These are phyloP conservation scores for Dactylellina leptospora DNA, from an alignment of 2,329 filamentous ascomycete genomes.

Conservation along the genomic window DNA sequence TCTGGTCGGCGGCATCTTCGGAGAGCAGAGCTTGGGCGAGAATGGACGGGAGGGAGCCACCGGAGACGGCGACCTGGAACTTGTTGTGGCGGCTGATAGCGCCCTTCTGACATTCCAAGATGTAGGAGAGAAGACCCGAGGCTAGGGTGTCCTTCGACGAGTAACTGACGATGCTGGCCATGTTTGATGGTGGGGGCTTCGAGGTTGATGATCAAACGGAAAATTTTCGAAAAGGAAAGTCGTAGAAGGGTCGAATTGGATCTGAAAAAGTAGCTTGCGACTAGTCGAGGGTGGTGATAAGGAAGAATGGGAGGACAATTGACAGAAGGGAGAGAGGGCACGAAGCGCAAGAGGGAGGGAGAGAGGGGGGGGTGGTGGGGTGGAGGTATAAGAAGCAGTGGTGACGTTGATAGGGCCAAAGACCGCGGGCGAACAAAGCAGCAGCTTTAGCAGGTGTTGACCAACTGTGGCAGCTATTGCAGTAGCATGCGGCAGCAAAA, in stretches of 20 bases:
- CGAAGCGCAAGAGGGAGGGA: too few relatives aligned
- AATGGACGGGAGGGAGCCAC: slow-evolving; percentile 88
- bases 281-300: background rate
- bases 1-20: slow-evolving; percentile 59
- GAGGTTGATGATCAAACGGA: background rate
- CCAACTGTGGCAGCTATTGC: too few relatives aligned
- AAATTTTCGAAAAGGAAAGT: slow-evolving; percentile 8
- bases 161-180: slow-evolving; percentile 76
- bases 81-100: slow-evolving; percentile 80
- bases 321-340: background rate
- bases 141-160: slow-evolving; percentile 75
- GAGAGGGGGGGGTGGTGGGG: slow-evolving; percentile 1
- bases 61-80: slow-evolving; percentile 93
- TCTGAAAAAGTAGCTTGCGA: background rate
- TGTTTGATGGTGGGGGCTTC: slow-evolving; percentile 61
- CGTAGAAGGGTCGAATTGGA: background rate
- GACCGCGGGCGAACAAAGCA: slow-evolving; percentile 12
- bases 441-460: background rate
- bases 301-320: background rate
- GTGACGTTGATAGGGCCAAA: slow-evolving; percentile 37
- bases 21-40: slow-evolving; percentile 84
- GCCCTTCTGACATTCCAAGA: slow-evolving; percentile 81
- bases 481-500: too few relatives aligned
- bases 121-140: slow-evolving; percentile 78
- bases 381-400: slow-evolving; percentile 14